Base-by-base conservation (phyloP, 2,329 filamentous ascomycete species). In the Aureobasidium sp. region DNA sequence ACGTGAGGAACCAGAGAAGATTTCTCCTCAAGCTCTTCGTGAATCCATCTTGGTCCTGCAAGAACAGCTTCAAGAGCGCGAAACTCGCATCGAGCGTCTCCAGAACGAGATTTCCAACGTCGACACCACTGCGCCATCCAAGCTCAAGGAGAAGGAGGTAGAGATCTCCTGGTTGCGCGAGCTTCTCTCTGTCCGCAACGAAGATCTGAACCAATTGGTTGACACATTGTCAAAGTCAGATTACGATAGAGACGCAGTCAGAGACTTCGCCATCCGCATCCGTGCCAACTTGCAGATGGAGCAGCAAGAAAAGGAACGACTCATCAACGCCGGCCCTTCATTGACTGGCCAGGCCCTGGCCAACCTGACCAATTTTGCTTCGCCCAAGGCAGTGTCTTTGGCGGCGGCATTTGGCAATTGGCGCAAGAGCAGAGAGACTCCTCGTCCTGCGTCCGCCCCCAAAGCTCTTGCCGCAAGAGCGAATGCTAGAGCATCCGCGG, bases 341-440 rank as follows among this genome's bases (percentile, higher is more conserved):
- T 49, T 56, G 29, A 80, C 80, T 12, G 85, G 82, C 56, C 71
- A 76, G 56, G 66, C 86, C 35, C 79, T 95, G 37, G 85, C 88
- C 1, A 85, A 85, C 41, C 80, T 88, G 27, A 83, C 90, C 41
- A 83, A 81, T 59, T 82, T 90, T 58, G 85, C 88, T 10, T 86
- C 88, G 2, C 91, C 90, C 3, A 84, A 89, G 27, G 85, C 95
- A 14, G 88, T 88, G 5, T 85, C 95, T 65, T 86, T 95, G 21
- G 88, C 89, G n/a, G 89, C 90, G n/a, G 91, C 90, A n/a, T 95
- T 90, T 81, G 90, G 89, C 41, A 95, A 85, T 68, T 96, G 91
- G 91, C 84, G 90, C 49, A 80, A 60, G 51, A 10, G 63, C 62
- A 41, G 40, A 30, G 52, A 49, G 16, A 35, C 17, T 10, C 48